Conservation (phyloP, 495 filamentous ascomycete species). For the Trypethelium eluteriae region DNA sequence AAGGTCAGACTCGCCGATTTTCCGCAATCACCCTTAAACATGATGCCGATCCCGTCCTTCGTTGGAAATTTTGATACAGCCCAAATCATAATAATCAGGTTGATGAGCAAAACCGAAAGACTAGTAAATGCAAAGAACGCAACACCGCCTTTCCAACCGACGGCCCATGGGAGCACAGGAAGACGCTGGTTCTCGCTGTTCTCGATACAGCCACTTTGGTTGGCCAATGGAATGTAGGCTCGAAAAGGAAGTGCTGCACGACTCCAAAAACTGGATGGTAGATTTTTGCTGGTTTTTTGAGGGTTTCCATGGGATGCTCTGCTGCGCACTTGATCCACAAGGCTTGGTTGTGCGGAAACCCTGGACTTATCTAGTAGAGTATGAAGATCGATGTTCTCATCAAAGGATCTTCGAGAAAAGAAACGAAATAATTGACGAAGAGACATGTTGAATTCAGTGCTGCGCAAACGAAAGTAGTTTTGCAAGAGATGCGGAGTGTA, state of each 20-base stretch:
- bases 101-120: conserved; percentile 10
- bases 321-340: not conserved
- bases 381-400: not conserved
- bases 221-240: not conserved
- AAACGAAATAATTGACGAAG: not conserved
- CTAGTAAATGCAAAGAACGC: no score
- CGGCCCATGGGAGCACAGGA: not conserved
- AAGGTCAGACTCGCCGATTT: not conserved
- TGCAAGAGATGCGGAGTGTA: not conserved
- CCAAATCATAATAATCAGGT: conserved; percentile 1
- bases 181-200: not conserved
- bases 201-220: not conserved
- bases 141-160: no score
- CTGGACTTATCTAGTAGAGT: not conserved
- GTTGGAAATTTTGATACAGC: not conserved
- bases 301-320: not conserved
- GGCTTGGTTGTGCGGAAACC: not conserved
- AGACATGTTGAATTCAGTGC: not conserved
- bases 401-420: not conserved
- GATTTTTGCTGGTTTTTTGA: not conserved
- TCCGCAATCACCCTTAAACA: conserved; percentile 2
- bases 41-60: not conserved
- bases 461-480: not conserved
- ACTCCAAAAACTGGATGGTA: not conserved
- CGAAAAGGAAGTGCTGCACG: not conserved